Evolutionary conservation across 1,284 basidiomycete genomes (phyloP), one percentile per base, ranked within the genome.

Genomic region (Afroboletus lepidellus): DNA sequence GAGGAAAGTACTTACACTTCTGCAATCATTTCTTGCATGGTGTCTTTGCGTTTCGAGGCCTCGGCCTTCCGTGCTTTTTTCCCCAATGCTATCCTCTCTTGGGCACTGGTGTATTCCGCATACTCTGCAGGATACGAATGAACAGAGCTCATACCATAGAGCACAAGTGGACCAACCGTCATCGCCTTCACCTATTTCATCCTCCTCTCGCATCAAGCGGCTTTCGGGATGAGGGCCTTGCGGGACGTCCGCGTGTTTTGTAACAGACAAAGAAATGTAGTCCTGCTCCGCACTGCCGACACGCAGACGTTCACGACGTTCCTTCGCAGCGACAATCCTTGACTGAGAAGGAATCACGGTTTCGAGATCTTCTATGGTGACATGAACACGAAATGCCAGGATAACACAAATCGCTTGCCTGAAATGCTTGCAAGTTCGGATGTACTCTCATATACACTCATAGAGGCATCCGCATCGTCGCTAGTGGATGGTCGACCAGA

Each of bases 151-250:
- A 48, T 43, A 15, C 48, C 27, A 37, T 42, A 8, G 18, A 37
- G 29, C 18, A 20, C n/a, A 54, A 39, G 48, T 44, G 46, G 44
- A 66, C 81, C 54, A 58, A 92, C 92, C 92, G 62, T 97, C 94
- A 51, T 96, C 94, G 0, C 89, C 94, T 61, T 97, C 93, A 1
- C 93, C 94, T 2, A 92, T 69, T 60, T 96, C 92, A 67, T 98
- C 94, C 39, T 97, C 94, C 70, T 98, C 95, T 48, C 94, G 74
- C 71, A 94, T 74, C 16, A 98, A 72, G 16, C 94, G 79, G 62
- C 90, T 94, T 61, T 92, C 90, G 11, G 92, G 92, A 77, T 94
- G 92, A n/a, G 92, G 91, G 0, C 91, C 90, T 59, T 80, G 75
- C 16, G 77, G 66, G 27, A 72, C 70, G 25, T 84, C 79, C 41